Evolutionary conservation across 176 grass and related monocot species (phyloP).

Genomic region (Oryza longistaminata): DNA sequence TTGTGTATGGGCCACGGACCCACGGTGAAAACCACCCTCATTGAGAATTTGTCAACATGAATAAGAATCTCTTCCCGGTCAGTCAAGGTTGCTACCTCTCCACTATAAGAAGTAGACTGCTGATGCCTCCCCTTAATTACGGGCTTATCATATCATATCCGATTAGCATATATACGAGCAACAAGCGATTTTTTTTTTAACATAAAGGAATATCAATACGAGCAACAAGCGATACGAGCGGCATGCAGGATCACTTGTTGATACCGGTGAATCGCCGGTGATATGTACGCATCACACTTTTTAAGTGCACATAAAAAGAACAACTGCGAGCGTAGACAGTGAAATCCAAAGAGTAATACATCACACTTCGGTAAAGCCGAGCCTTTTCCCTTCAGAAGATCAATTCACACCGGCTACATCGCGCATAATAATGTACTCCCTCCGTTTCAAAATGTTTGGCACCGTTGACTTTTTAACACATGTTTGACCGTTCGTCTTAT

Average conservation of each 20-base stretch:
- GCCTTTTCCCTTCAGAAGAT: not conserved
- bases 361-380: not conserved
- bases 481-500: too few relatives aligned
- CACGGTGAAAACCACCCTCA: constrained; percentile 9
- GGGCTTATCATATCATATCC: constrained; percentile 26
- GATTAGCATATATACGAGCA: not conserved
- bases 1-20: not conserved
- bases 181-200: not conserved
- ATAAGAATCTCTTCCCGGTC: too few relatives aligned
- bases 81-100: too few relatives aligned
- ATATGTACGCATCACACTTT: constrained; percentile 7
- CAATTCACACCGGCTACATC: not conserved
- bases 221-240: not conserved
- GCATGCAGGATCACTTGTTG: too few relatives aligned
- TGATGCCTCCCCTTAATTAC: not conserved
- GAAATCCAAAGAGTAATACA: constrained; percentile 7
- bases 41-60: not conserved
- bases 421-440: constrained; percentile 8
- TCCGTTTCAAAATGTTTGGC: too few relatives aligned
- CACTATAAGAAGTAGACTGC: too few relatives aligned
- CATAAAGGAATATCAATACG: not conserved
- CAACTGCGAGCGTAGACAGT: not conserved
- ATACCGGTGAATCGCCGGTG: not conserved
- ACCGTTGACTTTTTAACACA: too few relatives aligned
- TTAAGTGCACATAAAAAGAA: not conserved